Base-by-base conservation (phyloP, 805 yeast species). In the Lachancea sp. region DNA sequence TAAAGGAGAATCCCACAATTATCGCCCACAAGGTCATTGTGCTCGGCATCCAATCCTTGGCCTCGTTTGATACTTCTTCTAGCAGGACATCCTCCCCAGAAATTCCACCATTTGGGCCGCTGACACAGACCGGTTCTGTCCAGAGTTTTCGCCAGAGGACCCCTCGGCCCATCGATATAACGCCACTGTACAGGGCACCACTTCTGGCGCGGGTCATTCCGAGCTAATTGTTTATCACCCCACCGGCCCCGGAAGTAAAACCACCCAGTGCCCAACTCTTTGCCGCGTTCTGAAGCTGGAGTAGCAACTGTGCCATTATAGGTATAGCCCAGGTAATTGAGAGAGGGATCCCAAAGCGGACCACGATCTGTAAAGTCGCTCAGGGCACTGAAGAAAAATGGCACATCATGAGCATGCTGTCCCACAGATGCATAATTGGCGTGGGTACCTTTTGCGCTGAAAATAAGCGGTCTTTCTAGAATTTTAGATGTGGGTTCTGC, bases 381-480 rank as follows among this genome's bases (percentile, higher is more conserved):
- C 38, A 90, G 67, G 41, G 94, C 89, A 38, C 85, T 82, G 65
- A 86, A 89, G 39, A 61, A 62, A 36, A 62, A 62, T 1, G 98
- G 98, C 35, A 89, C 72, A 61, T 90, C 98, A 59, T 89, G 97
- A 0, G 96, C 80, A 58, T 90, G 96, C 56, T 89, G 95, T 0
- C 98, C 98, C 0, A 83, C 89, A n/a, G 92, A 76, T 1, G 92
- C 94, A 58, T 90, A 90, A 61, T 92, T 90, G 15, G 97, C 97
- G 64, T 90, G 98, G 0, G 98, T 90, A 0, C 98, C 98, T 47
- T 96, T 71, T 0, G 97, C 96, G 16, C 92, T 77, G 60, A 84
- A 92, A 1, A 92, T 74, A 16, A 88, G 72, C 0, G 97, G 97
- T 49, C 83, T 70, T 36, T 50, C 38, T 15, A 58, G 47, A 9